Base-by-base conservation (phyloP, 2,329 filamentous ascomycete genomes). In the Aspergillus quadricinctus region DNA sequence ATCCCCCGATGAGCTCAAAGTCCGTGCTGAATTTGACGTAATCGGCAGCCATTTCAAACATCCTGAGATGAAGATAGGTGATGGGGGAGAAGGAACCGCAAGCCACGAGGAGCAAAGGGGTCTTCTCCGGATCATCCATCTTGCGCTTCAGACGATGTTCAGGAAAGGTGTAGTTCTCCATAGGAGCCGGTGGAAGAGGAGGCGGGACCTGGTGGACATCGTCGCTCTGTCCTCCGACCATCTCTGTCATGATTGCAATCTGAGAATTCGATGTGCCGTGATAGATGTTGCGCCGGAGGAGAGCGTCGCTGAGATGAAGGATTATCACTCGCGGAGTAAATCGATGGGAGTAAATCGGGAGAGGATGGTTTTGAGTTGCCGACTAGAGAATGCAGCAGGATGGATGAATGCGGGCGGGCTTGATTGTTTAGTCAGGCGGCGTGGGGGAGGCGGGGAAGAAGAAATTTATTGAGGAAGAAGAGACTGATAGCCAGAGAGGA, bases 21-120 rank as follows among this genome's bases (percentile, higher is more conserved):
- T 89, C 79, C 25, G 85, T 86, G 70, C 85, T 87, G 72, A 88
- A 88, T 61, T 87, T 86, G 64, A 86, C 86, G 74, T 88, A 92
- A 74, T 94, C 89, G 64, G 86, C 83, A 1, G 89, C 89, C 85
- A 95, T 91, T 68, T 91, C 88, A 69, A 94, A 93, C 88, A 95
- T 93, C 70, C 89, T 87, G 60, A 94, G 77, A 70, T 93, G 89
- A 10, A 73, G 55, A 48, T 70, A 73, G 27, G 70, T 72, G 51
- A 72, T 71, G 19, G 88, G 89, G 0, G 86, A 89, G 76, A 91
- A 92, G 11, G 81, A 83, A 48, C 82, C 79, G 61, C 78, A 80
- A 28, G 78, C 77, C 53, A 80, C 75, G 14, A 80, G 69, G 9
- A 78, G 66, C 5, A 79, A 65, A n/a, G 77, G 77, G 1, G 76